These are phyloP conservation scores for Paramecium sexaurelia DNA, from an alignment of 73 alveolate species.

Conservation along the genomic window DNA sequence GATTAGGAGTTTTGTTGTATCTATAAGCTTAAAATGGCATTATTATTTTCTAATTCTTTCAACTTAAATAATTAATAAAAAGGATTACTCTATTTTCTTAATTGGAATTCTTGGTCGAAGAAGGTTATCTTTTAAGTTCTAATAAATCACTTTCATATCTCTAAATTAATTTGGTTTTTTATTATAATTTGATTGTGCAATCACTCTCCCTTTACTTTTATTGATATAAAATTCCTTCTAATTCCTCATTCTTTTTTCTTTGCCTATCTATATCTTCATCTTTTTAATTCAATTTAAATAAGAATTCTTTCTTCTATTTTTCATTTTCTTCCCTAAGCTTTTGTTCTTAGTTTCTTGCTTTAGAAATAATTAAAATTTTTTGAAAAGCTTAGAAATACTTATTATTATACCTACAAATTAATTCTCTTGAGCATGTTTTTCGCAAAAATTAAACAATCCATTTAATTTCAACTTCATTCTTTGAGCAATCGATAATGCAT, in stretches of 20 bases:
- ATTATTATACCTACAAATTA: neutral
- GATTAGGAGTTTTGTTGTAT: conserved; percentile 22
- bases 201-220: conserved; percentile 34
- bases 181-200: neutral
- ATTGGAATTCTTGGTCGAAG: conserved; percentile 17
- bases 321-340: conserved; percentile 3
- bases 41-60: conserved; percentile 35
- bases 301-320: conserved; percentile 31
- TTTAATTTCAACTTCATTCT: neutral
- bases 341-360: conserved; percentile 16
- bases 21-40: conserved; percentile 4
- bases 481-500: neutral
- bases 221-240: conserved; percentile 41
- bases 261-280: conserved; percentile 41
- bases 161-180: conserved; percentile 25
- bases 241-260: conserved; percentile 50
- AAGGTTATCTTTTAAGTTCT: conserved; percentile 50
- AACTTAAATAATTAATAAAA: neutral
- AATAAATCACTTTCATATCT: conserved; percentile 50
- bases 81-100: conserved; percentile 46
- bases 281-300: conserved; percentile 11
- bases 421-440: neutral
- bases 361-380: neutral
- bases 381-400: neutral
- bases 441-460: neutral